Base-by-base conservation (phyloP, 768 basidiomycete species). In the Ephemerocybe angulata region DNA sequence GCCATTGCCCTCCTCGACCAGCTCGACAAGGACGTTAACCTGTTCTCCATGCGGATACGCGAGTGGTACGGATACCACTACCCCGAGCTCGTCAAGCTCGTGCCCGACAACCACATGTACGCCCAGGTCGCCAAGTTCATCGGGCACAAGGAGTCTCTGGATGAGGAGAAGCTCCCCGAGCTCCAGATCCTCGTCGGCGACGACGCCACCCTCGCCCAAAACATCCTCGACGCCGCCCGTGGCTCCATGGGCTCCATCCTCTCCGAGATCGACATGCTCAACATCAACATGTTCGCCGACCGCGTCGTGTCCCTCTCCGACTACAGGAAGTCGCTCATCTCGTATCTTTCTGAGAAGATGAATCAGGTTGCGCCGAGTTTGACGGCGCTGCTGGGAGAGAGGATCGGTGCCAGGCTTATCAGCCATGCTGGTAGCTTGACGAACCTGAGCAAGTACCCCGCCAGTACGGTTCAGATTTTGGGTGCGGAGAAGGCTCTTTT, bases 31-130 rank as follows among this genome's bases (percentile, higher is more conserved):
- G 96, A 98, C 70, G 93, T 98, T 72, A 98, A 98, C 77, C 85
- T 95, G 28, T 98, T 98, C 70, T 89, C 94, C 19, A 98, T 98
- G 96, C 90, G 96, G 30, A 86, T 97, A 49, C 82, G 96, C 63
- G 96, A 98, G 70, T 98, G 96, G 96, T 98, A 98, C 70, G 96
- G 96, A 6, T 98, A 95, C 76, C 96, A 98, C 70, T 98, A 97
- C 79, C 96, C 96, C 35, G 96, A 98, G 73, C 88, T 98, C 62
- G 82, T 96, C 74, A 87, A 82, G 58, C 79, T 98, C 66, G 93
- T 98, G 1, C 84, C 94, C 53, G 96, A 98, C 72, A 96, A 97
- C 69, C 85, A 92, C 72, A 86, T 90, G 66, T 98, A 97, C 68
- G 94, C 95, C n/a, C 80, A 79, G 15, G 80, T 86, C 15, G 90